These are phyloP conservation scores for Candida tammaniensis DNA, from an alignment of 805 yeast species.

Conservation along the genomic window DNA sequence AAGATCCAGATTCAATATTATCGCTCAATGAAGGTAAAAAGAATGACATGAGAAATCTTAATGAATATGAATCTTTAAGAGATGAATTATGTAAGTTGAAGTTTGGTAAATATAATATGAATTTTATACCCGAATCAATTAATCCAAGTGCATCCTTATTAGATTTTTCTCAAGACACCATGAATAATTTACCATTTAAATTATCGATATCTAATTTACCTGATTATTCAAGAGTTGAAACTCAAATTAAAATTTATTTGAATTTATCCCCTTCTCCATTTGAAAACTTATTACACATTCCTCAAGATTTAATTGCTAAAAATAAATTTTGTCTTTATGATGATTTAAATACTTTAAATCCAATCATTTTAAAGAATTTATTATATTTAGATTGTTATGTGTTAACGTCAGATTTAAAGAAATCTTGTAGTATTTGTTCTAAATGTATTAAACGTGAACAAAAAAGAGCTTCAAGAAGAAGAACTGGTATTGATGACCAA, in stretches of 20 bases:
- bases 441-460: conserved; percentile 91
- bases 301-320: conserved; percentile 84
- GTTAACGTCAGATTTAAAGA: conserved; percentile 50
- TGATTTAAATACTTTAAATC: conserved; percentile 43
- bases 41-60: conserved; percentile 1
- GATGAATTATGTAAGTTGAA: conserved; percentile 50
- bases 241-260: conserved; percentile 81
- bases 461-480: conserved; percentile 90
- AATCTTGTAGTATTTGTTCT: conserved; percentile 72
- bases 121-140: conserved; percentile 32
- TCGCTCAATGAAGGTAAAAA: too few relatives aligned
- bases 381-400: conserved; percentile 77
- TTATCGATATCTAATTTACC: conserved; percentile 66
- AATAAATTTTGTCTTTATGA: conserved; percentile 71
- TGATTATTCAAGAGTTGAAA: conserved; percentile 84
- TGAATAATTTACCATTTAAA: conserved; percentile 44
- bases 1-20: too few relatives aligned
- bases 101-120: conserved; percentile 47
- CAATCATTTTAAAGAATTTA: conserved; percentile 46
- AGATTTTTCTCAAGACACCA: conserved; percentile 36
- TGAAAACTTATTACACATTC: conserved; percentile 71
- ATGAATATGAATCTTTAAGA: conserved; percentile 38
- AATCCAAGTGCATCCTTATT: conserved; percentile 31
- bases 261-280: conserved; percentile 74
- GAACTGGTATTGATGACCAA: conserved; percentile 48